phyloP scores from a whole-genome alignment of 345 rosid species.

The Chamaenerion angustifolium region DNA sequence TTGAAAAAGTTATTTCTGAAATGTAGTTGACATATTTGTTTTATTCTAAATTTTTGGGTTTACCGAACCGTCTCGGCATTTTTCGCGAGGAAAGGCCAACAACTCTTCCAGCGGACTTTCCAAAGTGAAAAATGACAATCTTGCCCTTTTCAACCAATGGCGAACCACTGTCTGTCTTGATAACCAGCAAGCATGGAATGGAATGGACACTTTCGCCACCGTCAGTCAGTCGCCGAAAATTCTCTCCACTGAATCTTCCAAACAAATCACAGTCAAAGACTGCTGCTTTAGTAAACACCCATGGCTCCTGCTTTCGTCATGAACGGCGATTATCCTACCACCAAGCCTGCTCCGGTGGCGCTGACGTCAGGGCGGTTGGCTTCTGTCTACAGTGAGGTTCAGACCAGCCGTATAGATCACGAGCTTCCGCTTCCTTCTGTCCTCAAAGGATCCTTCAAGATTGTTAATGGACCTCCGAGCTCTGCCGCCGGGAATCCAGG shows the following conservation, averaged over 20 bases:
- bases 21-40: too few species aligned
- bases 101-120: conserved; percentile 18
- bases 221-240: too few species aligned
- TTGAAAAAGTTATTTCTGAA: too few species aligned
- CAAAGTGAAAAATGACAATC: conserved; percentile 7
- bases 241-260: too few species aligned
- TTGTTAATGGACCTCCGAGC: conserved; percentile 81
- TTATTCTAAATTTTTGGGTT: too few species aligned
- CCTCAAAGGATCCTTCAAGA: conserved; percentile 41
- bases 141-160: conserved; percentile 2
- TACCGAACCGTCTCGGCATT: too few species aligned
- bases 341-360: conserved; percentile 18
- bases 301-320: conserved; percentile 56
- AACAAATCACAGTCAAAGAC: background rate
- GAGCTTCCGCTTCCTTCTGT: conserved; percentile 78
- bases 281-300: conserved; percentile 10
- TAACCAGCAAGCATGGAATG: too few species aligned
- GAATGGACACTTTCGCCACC: too few species aligned
- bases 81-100: background rate
- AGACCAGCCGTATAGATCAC: conserved; percentile 61
- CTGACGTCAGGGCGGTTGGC: conserved; percentile 32
- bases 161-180: too few species aligned
- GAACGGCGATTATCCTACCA: conserved; percentile 22
- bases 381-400: conserved; percentile 79
- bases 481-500: conserved; percentile 96